These are phyloP conservation scores for Persicaria tinctoria DNA, from an alignment of 148 eudicot genomes.

Conservation along the genomic window DNA sequence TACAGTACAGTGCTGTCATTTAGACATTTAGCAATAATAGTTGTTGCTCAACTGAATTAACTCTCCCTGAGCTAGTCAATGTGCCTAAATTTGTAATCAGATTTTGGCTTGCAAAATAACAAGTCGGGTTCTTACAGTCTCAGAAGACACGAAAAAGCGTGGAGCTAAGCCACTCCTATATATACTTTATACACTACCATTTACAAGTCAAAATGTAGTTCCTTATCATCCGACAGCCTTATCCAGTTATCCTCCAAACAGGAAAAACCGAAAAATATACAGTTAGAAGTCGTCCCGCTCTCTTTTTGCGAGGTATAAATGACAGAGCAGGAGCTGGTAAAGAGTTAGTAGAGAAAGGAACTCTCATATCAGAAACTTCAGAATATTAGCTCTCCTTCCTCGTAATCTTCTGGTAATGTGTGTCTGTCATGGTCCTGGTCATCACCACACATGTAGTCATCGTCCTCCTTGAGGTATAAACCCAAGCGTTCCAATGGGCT, in stretches of 20 bases:
- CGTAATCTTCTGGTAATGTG: neutral
- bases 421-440: neutral
- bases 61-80: too few relatives aligned
- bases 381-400: conserved; percentile 3
- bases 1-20: too few relatives aligned
- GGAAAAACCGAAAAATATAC: neutral
- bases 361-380: neutral
- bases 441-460: neutral
- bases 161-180: neutral
- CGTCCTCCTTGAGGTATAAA: conserved; percentile 9
- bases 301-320: neutral
- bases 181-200: neutral
- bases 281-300: neutral
- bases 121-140: too few relatives aligned
- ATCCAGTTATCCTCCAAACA: neutral
- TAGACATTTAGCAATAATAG: too few relatives aligned
- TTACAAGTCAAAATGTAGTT: neutral
- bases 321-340: neutral
- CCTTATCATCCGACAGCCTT: neutral
- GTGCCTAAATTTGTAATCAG: too few relatives aligned
- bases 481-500: conserved; percentile 11
- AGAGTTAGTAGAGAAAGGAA: neutral
- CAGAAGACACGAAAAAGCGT: too few relatives aligned
- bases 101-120: too few relatives aligned
- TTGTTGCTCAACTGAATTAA: too few relatives aligned